phyloP scores from a whole-genome alignment of 1,284 basidiomycete species.

The Peniophora sp. region DNA sequence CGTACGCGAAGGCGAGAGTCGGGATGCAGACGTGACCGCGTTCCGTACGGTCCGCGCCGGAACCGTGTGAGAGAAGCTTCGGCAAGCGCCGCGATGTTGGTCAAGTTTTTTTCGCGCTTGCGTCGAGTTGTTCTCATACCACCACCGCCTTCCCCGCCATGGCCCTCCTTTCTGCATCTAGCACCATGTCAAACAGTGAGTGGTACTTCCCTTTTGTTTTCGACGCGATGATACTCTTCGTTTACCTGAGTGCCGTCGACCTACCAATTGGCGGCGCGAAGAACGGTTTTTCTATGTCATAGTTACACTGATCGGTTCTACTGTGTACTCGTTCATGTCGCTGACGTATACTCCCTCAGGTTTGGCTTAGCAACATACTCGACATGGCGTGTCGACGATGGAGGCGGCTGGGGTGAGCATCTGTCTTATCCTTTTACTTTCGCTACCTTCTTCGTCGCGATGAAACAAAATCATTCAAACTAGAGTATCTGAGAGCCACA shows the following conservation, averaged over 20 bases:
- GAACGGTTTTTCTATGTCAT: slow-evolving; percentile 58
- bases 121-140: too few species aligned
- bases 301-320: slow-evolving; percentile 78
- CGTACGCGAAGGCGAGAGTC: too few species aligned
- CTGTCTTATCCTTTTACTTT: slow-evolving; percentile 2
- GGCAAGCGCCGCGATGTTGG: too few species aligned
- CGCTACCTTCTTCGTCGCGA: slow-evolving; percentile 26
- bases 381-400: not conserved
- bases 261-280: slow-evolving; percentile 44
- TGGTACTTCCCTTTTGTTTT: slow-evolving; percentile 10
- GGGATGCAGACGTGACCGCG: too few species aligned
- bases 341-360: slow-evolving; percentile 11
- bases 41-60: too few species aligned
- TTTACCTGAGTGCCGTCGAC: slow-evolving; percentile 39
- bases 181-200: slow-evolving; percentile 13
- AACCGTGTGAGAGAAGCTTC: too few species aligned
- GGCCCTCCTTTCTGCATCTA: not conserved
- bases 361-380: not conserved
- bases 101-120: too few species aligned
- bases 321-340: slow-evolving; percentile 9
- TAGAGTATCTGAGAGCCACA: slow-evolving; percentile 78
- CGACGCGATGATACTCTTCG: slow-evolving; percentile 51
- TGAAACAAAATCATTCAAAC: slow-evolving; percentile 71
- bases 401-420: slow-evolving; percentile 6
- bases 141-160: not conserved